Conservation (phyloP, 441 rosid genomes). For the Euphorbia schlechtendalii region DNA sequence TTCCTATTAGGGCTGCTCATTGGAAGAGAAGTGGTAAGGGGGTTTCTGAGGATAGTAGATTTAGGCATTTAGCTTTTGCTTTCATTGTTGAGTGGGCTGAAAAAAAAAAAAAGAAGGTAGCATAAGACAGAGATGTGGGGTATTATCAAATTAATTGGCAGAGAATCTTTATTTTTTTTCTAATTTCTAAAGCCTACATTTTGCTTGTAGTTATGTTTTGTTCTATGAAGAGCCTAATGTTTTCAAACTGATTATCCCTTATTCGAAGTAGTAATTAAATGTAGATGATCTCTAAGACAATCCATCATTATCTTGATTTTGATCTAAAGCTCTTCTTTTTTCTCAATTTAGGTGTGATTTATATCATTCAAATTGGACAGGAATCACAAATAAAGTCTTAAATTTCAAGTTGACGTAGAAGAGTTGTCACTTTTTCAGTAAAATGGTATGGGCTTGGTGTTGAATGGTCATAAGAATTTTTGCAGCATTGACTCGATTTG, state of each 20-base stretch:
- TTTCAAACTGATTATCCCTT: not conserved
- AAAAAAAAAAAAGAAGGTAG: too few species aligned
- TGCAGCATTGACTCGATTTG: not conserved
- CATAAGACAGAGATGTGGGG: constrained; percentile 14
- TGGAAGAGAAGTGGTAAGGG: constrained; percentile 17
- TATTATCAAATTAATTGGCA: constrained; percentile 1
- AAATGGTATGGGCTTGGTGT: not conserved
- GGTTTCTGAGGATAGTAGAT: constrained; percentile 9
- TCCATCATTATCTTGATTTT: too few species aligned
- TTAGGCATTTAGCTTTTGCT: constrained; percentile 17
- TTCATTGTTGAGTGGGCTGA: too few species aligned
- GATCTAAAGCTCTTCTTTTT: too few species aligned
- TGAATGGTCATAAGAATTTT: not conserved
- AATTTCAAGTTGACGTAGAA: not conserved
- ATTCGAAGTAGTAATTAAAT: too few species aligned
- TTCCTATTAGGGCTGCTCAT: constrained; percentile 12
- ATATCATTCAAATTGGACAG: too few species aligned
- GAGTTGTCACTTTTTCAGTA: not conserved
- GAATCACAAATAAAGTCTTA: too few species aligned
- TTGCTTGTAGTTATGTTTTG: not conserved
- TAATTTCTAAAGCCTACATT: not conserved
- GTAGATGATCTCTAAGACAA: too few species aligned
- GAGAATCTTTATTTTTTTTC: not conserved
- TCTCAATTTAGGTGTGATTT: too few species aligned
- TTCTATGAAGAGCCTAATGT: not conserved